Percentiles rank a stretch among this genome's conserved stretches.
Conservation (phyloP, 1,284 basidiomycete genomes). For the Moesziomyces sp. region DNA sequence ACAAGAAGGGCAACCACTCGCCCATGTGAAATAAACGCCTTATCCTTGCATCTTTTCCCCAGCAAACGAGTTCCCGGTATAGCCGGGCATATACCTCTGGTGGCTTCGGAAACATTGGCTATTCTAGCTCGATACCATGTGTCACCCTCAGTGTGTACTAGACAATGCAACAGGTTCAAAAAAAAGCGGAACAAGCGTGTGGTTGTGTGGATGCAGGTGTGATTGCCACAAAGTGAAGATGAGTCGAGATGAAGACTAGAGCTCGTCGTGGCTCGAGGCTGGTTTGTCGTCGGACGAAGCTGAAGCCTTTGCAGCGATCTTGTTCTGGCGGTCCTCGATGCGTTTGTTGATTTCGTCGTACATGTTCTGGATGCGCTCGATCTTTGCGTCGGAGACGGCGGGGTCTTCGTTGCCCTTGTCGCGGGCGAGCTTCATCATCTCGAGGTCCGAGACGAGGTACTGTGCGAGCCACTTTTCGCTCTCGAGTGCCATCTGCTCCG, state of each 20-base stretch:
- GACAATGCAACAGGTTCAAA: too few species aligned
- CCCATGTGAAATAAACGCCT: conserved; percentile 2
- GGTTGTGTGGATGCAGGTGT: neutral
- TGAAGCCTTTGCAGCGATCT: conserved; percentile 7
- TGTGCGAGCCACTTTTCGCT: conserved; percentile 57
- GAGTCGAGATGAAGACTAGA: conserved; percentile 4
- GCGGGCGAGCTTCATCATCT: conserved; percentile 45
- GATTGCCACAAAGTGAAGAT: neutral
- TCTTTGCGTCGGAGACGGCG: conserved; percentile 33
- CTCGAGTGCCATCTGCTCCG: conserved; percentile 50
- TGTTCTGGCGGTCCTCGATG: conserved; percentile 28
- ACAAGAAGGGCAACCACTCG: conserved; percentile 31
- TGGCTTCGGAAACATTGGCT: too few species aligned
- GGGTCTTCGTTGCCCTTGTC: conserved; percentile 33
- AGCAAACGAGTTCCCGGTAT: too few species aligned
- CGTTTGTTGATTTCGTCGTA: conserved; percentile 33
- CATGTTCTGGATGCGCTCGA: conserved; percentile 41
- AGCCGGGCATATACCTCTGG: too few species aligned
- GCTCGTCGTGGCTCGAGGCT: conserved; percentile 19
- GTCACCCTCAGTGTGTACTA: too few species aligned
- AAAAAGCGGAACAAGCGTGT: neutral
- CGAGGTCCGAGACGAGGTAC: conserved; percentile 50
- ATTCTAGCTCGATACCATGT: too few species aligned
- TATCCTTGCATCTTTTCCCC: neutral
- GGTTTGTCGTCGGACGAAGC: neutral